Percentiles rank a stretch among this genome's conserved stretches.
Evolutionary conservation across 2,329 filamentous ascomycete genomes (phyloP).

Genomic region (Shiraia sp.): DNA sequence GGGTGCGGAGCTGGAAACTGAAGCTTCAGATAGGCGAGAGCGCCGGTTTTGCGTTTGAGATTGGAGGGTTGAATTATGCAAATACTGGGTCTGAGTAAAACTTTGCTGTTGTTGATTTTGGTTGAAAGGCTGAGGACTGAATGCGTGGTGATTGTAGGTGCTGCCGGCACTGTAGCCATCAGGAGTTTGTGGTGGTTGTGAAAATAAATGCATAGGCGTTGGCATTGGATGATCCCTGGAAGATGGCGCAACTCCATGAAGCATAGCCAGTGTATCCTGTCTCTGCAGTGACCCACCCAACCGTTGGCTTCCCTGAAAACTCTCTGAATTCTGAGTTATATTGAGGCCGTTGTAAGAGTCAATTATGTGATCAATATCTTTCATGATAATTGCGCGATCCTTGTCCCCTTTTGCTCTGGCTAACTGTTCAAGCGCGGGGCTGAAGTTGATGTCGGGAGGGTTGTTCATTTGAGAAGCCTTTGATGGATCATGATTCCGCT

Average conservation of each 20-base stretch:
- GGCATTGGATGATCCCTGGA: conserved; percentile 13
- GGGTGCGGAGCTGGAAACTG: conserved; percentile 28
- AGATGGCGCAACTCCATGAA: conserved; percentile 15
- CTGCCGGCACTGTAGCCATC: conserved; percentile 8
- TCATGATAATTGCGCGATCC: conserved; percentile 30
- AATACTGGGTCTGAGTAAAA: conserved; percentile 9
- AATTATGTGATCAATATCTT: conserved; percentile 41
- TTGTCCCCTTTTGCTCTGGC: conserved; percentile 18
- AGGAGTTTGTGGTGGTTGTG: conserved; percentile 16
- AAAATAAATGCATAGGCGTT: conserved; percentile 15
- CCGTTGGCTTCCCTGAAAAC: conserved; percentile 4
- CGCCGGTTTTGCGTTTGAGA: conserved; percentile 7
- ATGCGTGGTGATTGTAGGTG: conserved; percentile 14
- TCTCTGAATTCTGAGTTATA: conserved; percentile 1
- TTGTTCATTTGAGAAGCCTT: conserved; percentile 6
- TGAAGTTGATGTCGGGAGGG: conserved; percentile 18
- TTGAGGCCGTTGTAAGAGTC: conserved; percentile 32
- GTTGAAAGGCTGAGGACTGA: conserved; percentile 22
- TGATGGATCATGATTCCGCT: conserved; percentile 16
- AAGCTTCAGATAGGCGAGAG: conserved; percentile 29
- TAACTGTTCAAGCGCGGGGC: conserved; percentile 27
- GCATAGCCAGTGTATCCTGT: conserved; percentile 26
- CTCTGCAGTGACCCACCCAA: conserved; percentile 8
- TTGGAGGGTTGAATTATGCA: conserved; percentile 12
- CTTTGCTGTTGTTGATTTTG: conserved; percentile 8